phyloP scores from a whole-genome alignment of 1,139 yeast species.

The Pichiaceae sp. region DNA sequence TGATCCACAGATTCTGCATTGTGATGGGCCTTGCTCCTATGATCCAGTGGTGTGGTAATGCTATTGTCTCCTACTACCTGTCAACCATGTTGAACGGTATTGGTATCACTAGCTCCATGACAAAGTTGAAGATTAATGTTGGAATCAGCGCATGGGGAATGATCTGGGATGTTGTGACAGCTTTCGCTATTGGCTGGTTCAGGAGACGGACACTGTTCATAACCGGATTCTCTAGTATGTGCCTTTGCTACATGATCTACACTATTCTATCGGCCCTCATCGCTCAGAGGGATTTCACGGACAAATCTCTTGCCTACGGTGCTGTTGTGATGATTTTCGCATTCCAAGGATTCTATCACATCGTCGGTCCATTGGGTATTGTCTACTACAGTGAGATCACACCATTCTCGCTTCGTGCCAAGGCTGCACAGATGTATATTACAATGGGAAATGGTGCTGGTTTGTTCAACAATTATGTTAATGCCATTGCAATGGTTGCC shows the following conservation, averaged over 20 bases:
- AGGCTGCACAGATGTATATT: slow-evolving; percentile 31
- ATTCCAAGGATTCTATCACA: slow-evolving; percentile 21
- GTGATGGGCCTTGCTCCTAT: slow-evolving; percentile 15
- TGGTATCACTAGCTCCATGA: slow-evolving; percentile 36
- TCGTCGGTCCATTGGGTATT: slow-evolving; percentile 26
- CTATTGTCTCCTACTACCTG: slow-evolving; percentile 43
- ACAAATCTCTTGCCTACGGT: slow-evolving; percentile 26
- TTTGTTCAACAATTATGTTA: slow-evolving; percentile 40
- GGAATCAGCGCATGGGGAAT: slow-evolving; percentile 29
- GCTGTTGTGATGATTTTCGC: slow-evolving; percentile 28
- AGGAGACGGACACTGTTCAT: slow-evolving; percentile 37
- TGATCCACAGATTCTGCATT: slow-evolving; percentile 36
- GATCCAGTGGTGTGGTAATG: slow-evolving; percentile 46
- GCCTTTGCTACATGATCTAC: slow-evolving; percentile 27
- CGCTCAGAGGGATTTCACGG: slow-evolving; percentile 16
- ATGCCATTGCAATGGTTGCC: slow-evolving; percentile 52
- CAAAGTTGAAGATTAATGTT: slow-evolving; percentile 40
- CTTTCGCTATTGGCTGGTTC: slow-evolving; percentile 12
- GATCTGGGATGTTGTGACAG: slow-evolving; percentile 16
- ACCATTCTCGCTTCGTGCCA: slow-evolving; percentile 38
- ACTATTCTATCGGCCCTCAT: slow-evolving; percentile 27
- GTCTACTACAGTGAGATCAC: slow-evolving; percentile 37
- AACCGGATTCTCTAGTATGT: slow-evolving; percentile 25
- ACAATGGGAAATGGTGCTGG: slow-evolving; percentile 24
- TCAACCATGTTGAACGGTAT: slow-evolving; percentile 38